Base-by-base conservation (phyloP, 1,284 basidiomycete genomes). In the Fomitiporia mediterranea region DNA sequence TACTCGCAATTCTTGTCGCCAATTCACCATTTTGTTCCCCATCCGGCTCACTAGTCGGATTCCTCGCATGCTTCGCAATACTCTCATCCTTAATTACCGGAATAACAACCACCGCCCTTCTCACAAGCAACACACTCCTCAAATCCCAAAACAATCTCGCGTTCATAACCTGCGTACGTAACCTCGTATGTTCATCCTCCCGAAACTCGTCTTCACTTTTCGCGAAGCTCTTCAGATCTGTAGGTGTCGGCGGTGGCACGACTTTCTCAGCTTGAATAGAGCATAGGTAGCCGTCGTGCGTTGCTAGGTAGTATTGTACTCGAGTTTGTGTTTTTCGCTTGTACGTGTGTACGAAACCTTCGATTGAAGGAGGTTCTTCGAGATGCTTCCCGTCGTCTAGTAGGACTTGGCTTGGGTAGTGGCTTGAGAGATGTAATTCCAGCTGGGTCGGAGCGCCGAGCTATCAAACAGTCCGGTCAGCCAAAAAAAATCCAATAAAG, bases 291-390 rank as follows among this genome's bases (percentile, higher is more conserved):
- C 88, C 86, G 55, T 86, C 80, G 64, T 94, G 89, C 5, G 82
- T 83, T 28, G 79, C 73, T 17, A 94, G 72, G 69, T 94, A 94
- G 5, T 88, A 66, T 6, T 77, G 72, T 50, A 84, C 82, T 58
- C 78, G 82, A 28, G 71, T 68, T 60, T 84, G 82, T 32, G 80
- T 77, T 55, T 81, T 82, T 0, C 82, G 76, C 59, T 79, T 81
- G 65, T 92, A 78, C 51, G 86, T 83, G 56, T 88, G 80, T 34
- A 92, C 70, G 68, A 87, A 94, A 1, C 91, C 91, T 69, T 94
- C 91, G 44, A 94, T 72, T 1, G 81, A 79, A 0, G 83, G 81
- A 1, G 91, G 91, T 65, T 94, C 89, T 17, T 77, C 68, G 11
- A 91, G 64, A 40, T 70, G 73, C 15, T 71, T 77, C 46, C 83